Conservation (phyloP, 345 rosid species). For the Arabidopsis suecica region DNA sequence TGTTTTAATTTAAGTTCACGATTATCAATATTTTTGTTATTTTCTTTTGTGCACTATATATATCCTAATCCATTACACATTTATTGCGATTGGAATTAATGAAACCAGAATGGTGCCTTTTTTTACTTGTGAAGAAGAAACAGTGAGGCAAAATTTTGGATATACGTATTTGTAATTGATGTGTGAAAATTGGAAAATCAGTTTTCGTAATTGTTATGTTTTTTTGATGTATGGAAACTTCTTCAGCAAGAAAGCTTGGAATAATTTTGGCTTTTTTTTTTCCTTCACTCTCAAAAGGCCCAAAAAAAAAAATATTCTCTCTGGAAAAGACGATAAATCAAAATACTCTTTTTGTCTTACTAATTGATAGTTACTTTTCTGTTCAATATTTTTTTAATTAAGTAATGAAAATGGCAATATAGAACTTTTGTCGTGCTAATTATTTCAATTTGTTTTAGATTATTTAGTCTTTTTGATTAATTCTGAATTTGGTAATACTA, state of each 20-base stretch:
- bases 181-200: neutral
- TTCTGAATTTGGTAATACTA: neutral
- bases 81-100: neutral
- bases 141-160: conserved; percentile 4
- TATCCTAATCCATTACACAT: neutral
- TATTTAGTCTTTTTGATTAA: too few relatives aligned
- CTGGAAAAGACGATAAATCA: conserved; percentile 17
- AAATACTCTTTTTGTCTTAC: conserved; percentile 20
- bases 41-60: neutral
- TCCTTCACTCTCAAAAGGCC: neutral
- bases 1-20: neutral
- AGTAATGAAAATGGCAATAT: too few relatives aligned
- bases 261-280: conserved; percentile 20
- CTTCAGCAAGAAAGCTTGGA: conserved; percentile 36
- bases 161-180: neutral
- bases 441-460: too few relatives aligned
- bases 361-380: neutral
- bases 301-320: conserved; percentile 25
- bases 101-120: neutral
- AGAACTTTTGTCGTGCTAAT: neutral
- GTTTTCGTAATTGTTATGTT: neutral
- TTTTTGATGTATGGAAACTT: conserved; percentile 31
- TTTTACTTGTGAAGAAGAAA: neutral
- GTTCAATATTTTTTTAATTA: neutral
- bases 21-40: conserved; percentile 25